Evolutionary conservation across 805 yeast species (phyloP).

Genomic region (Metschnikowia borealis): DNA sequence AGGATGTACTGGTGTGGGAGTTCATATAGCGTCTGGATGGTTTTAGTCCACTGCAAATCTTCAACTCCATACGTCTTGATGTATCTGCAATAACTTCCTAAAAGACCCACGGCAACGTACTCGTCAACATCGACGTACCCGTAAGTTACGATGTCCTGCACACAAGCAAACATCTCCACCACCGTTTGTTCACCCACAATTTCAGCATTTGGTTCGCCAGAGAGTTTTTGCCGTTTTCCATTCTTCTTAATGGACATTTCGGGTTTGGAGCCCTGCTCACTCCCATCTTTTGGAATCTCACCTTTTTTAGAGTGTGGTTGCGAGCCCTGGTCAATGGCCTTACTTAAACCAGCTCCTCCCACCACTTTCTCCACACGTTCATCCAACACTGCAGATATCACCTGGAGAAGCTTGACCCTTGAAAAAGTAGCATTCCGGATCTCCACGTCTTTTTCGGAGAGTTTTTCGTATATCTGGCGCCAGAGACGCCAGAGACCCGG

Average conservation of each 20-base stretch:
- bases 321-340: background rate
- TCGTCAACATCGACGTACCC: conserved; percentile 35
- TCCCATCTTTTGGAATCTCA: too few relatives aligned
- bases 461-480: conserved; percentile 32
- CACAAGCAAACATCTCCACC: conserved; percentile 17
- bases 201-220: too few relatives aligned
- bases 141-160: conserved; percentile 18
- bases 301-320: background rate
- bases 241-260: too few relatives aligned
- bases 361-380: background rate
- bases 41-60: conserved; percentile 21
- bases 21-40: conserved; percentile 22
- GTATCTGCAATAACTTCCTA: conserved; percentile 18
- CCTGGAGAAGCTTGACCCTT: conserved; percentile 24
- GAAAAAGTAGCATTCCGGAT: conserved; percentile 41
- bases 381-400: conserved; percentile 14
- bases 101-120: conserved; percentile 22
- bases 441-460: conserved; percentile 18
- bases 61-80: background rate
- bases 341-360: too few relatives aligned
- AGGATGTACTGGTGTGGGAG: conserved; percentile 22
- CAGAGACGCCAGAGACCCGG: conserved; percentile 50
- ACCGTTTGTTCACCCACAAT: background rate
- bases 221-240: too few relatives aligned
- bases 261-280: too few relatives aligned